Percentiles rank a stretch among this genome's conserved stretches.
These are phyloP conservation scores for Candida adriatica DNA, from an alignment of 805 yeast genomes.

Conservation along the genomic window DNA sequence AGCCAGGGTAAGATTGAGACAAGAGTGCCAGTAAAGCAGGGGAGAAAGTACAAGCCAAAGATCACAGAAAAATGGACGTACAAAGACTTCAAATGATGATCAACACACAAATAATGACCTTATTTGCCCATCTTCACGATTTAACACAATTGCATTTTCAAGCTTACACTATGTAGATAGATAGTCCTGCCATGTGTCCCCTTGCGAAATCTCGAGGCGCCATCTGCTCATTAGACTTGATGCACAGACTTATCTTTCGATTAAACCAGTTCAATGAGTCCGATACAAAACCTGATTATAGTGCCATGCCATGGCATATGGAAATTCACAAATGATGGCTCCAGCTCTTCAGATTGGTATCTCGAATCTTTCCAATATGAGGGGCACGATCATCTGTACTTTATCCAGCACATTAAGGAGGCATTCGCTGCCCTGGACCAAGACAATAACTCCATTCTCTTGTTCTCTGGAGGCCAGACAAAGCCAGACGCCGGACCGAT, in stretches of 20 bases:
- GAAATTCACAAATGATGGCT: conserved; percentile 42
- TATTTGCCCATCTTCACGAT: not conserved
- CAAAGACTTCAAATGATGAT: conserved; percentile 68
- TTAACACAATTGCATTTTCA: not conserved
- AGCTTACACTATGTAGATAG: not conserved
- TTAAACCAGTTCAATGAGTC: too few species aligned
- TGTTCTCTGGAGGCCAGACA: conserved; percentile 67
- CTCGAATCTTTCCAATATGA: conserved; percentile 62
- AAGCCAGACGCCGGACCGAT: conserved; percentile 44
- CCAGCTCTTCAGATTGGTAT: conserved; percentile 49
- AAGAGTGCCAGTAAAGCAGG: conserved; percentile 58
- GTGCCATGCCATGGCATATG: conserved; percentile 65
- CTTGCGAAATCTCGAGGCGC: too few species aligned
- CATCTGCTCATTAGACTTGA: too few species aligned
- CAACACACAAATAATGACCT: not conserved
- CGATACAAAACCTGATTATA: conserved; percentile 32
- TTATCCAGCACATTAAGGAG: conserved; percentile 50
- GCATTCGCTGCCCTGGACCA: conserved; percentile 33
- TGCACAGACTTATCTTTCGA: too few species aligned
- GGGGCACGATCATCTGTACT: conserved; percentile 62
- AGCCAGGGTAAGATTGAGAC: conserved; percentile 83
- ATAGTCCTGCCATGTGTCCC: not conserved
- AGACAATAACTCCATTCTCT: conserved; percentile 32
- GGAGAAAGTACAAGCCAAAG: conserved; percentile 63
- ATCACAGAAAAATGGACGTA: conserved; percentile 89